Evolutionary conservation across 73 alveolate species (phyloP).

Genomic region (Blepharisma stoltei): DNA sequence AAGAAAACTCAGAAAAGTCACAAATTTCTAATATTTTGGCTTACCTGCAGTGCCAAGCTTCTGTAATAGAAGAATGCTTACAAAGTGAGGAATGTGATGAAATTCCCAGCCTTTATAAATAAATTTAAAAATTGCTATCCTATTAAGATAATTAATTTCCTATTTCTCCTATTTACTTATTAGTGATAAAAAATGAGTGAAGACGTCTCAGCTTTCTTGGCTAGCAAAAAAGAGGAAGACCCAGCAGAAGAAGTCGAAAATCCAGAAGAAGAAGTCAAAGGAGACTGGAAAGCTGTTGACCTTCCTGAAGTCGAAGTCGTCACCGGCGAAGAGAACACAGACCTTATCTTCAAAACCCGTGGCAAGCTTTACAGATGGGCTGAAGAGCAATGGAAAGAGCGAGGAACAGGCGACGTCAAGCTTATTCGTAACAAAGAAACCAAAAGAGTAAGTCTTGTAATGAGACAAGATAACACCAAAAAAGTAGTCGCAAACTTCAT

Average conservation of each 20-base stretch:
- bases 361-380: conserved; percentile 72
- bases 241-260: conserved; percentile 72
- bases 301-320: conserved; percentile 58
- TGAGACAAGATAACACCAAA: conserved; percentile 82
- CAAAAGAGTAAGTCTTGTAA: conserved; percentile 63
- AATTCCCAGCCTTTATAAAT: no score
- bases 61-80: no score
- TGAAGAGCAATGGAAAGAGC: conserved; percentile 80
- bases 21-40: no score
- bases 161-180: no score
- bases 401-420: conserved; percentile 83
- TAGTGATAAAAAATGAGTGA: not conserved
- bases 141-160: no score
- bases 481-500: conserved; percentile 81
- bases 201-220: conserved; percentile 17
- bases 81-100: no score
- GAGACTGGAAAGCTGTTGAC: conserved; percentile 46
- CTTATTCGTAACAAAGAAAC: conserved; percentile 77
- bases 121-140: no score
- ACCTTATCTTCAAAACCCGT: conserved; percentile 62
- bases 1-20: no score
- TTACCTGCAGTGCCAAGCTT: no score
- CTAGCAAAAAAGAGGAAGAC: conserved; percentile 51
- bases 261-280: conserved; percentile 79
- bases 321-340: conserved; percentile 82